phyloP scores from a whole-genome alignment of 805 yeast genomes.

The Ogataea nakhonphanomensis region DNA sequence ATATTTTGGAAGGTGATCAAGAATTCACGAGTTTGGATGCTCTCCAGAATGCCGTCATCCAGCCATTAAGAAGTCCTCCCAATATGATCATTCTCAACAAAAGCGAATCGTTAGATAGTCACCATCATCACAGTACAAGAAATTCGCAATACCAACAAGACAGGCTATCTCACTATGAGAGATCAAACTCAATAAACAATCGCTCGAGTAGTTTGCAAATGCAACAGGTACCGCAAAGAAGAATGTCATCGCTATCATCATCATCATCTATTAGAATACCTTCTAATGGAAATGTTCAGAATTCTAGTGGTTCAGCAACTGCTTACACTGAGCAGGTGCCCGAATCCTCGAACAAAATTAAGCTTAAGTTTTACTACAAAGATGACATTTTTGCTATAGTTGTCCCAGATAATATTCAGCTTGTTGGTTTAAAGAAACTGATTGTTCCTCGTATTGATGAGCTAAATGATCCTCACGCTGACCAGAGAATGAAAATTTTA shows the following conservation, averaged over 20 bases:
- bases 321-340: background rate
- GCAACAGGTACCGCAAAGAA: conserved; percentile 17
- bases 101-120: conserved; percentile 13
- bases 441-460: conserved; percentile 33
- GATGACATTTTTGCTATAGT: conserved; percentile 76
- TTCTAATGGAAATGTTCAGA: conserved; percentile 4
- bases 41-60: conserved; percentile 20
- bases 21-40: conserved; percentile 33
- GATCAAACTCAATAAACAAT: conserved; percentile 18
- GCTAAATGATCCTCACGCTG: conserved; percentile 23
- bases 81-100: conserved; percentile 27
- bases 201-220: conserved; percentile 25
- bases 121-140: conserved; percentile 19
- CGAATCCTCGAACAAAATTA: conserved; percentile 38
- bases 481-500: conserved; percentile 22
- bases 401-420: conserved; percentile 24
- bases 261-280: conserved; percentile 19
- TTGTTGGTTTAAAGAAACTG: conserved; percentile 25
- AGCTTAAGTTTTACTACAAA: conserved; percentile 72
- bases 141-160: conserved; percentile 47
- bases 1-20: conserved; percentile 59
- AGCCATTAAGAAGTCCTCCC: conserved; percentile 32
- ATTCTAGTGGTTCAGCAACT: conserved; percentile 1
- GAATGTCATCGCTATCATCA: conserved; percentile 22
- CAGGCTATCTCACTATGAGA: conserved; percentile 49